Evolutionary conservation across 1,139 yeast genomes (phyloP).

Genomic region (Nakaseomyces uthaithaninus): DNA sequence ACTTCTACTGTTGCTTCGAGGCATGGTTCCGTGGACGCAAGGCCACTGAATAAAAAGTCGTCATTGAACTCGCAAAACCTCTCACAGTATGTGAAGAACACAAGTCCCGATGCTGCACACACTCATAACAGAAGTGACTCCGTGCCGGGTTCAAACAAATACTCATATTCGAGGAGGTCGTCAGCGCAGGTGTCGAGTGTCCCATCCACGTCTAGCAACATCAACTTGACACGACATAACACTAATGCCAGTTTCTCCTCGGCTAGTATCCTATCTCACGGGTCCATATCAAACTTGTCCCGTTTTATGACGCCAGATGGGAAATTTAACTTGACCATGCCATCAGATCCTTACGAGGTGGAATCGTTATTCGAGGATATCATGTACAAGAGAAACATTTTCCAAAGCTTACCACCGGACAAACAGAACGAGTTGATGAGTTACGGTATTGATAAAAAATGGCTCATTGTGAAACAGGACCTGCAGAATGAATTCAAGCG

Average conservation of each 20-base stretch:
- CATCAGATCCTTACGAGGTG: constrained; percentile 50
- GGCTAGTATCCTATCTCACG: constrained; percentile 27
- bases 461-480: constrained; percentile 89
- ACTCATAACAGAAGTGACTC: constrained; percentile 21
- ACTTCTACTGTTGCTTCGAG: constrained; percentile 10
- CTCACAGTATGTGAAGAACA: constrained; percentile 25
- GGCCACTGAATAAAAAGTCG: constrained; percentile 26
- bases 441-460: constrained; percentile 71
- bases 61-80: constrained; percentile 26
- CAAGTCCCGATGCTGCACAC: constrained; percentile 8
- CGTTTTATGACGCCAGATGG: constrained; percentile 30
- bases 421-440: constrained; percentile 74
- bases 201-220: constrained; percentile 2
- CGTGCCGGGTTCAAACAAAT: constrained; percentile 20
- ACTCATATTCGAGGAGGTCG: constrained; percentile 28
- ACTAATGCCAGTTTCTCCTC: constrained; percentile 23
- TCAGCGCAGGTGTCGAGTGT: constrained; percentile 17
- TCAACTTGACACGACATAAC: constrained; percentile 19
- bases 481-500: constrained; percentile 67
- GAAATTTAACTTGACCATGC: constrained; percentile 41
- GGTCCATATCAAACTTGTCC: constrained; percentile 23
- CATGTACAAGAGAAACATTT: constrained; percentile 70
- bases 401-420: constrained; percentile 65
- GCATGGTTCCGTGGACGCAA: constrained; percentile 15
- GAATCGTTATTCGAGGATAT: constrained; percentile 60